Base-by-base conservation (phyloP, 306 rosid genomes). In the Psophocarpus tetragonolobus region DNA sequence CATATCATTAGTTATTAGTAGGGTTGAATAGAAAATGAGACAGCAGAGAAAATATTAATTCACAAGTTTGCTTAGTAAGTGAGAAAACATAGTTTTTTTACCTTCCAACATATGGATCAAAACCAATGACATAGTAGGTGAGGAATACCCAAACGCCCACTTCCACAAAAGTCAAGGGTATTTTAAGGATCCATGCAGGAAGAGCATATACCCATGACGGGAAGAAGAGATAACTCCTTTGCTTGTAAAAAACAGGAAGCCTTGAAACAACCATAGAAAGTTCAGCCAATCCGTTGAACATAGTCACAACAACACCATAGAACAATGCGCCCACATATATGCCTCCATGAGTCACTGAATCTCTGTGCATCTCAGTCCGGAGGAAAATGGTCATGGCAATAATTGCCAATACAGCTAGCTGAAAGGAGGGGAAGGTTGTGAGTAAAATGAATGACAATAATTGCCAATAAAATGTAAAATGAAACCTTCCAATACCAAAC, bases 51-150 rank as follows among this genome's bases (percentile, higher is more conserved):
- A 53, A 15, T 14, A 20, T 29, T 21, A 62, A 29, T 66, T 58
- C 29, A 42, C 12, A 65, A 45, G 27, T 60, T 36, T 62, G 4
- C 7, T 62, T 18, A 67, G 32, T 24, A 62, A 8, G 9, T 44
- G 30, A 50, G 20, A 26, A 62, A 72, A 15, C 24, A 67, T 8
- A 61, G 20, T 21, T 44, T 4, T 17, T 23, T 62, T 85, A 85
- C 88, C 93, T 87, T 81, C 65, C 87, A 66, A 79, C 81, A 71
- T 83, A 44, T 47, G 93, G 90, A 83, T 87, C 93, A 84, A 77
- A 89, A 78, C 93, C 93, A 81, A 89, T 87, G 90, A 78, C 87
- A 65, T 87, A 89, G 72, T 89, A 89, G 67, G 93, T 87, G 24
- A 86, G 80, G 36, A 83, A 78, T 15, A 89, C 86, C 93, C 93